phyloP scores from a whole-genome alignment of 768 basidiomycete genomes.

The Termitomyces heimii region DNA sequence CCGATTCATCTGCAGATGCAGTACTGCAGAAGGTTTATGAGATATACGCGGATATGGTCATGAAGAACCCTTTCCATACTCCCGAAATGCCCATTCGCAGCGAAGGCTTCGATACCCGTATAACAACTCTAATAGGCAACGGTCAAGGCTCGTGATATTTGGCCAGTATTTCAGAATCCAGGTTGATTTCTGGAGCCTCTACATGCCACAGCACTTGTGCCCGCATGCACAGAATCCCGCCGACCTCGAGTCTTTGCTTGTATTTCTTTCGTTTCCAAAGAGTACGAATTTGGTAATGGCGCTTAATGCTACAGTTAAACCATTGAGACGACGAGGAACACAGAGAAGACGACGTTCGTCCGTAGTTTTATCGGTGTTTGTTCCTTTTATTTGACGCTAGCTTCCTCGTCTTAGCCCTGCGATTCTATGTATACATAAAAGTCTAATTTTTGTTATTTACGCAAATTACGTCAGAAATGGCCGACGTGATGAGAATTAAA shows the following conservation, averaged over 20 bases:
- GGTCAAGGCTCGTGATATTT: constrained; percentile 22
- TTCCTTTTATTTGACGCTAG: not conserved
- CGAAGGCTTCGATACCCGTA: constrained; percentile 78
- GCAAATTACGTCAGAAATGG: not conserved
- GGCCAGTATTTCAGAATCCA: not conserved
- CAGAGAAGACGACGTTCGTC: not conserved
- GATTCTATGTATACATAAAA: no score
- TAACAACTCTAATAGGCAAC: constrained; percentile 53
- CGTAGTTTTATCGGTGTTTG: not conserved
- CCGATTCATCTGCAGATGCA: constrained; percentile 62
- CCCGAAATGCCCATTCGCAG: constrained; percentile 99
- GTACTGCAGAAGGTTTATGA: constrained; percentile 87
- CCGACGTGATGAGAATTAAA: not conserved
- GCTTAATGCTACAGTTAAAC: no score
- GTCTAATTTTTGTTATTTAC: no score
- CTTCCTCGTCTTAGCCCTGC: no score
- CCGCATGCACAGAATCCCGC: not conserved
- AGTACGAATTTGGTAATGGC: not conserved
- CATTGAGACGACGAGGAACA: not conserved
- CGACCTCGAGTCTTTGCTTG: not conserved
- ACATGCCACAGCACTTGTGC: not conserved
- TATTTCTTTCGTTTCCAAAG: not conserved
- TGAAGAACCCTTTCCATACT: constrained; percentile 99
- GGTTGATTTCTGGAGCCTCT: not conserved
- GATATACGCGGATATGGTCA: constrained; percentile 88